These are phyloP conservation scores for Iberis pinnata DNA, from an alignment of 345 rosid genomes.

Conservation along the genomic window DNA sequence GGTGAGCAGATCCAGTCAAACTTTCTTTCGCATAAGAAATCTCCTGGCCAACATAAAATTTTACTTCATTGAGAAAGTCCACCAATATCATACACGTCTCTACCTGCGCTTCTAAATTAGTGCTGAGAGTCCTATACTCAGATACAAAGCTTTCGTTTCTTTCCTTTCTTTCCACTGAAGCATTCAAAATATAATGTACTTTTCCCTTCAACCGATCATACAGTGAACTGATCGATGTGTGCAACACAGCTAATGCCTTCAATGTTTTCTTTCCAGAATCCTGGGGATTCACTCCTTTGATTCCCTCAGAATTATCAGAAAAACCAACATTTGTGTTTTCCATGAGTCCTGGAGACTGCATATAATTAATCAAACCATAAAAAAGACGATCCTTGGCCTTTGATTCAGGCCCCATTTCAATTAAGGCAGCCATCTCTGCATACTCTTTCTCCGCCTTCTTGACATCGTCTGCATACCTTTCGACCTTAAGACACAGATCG, in stretches of 20 bases:
- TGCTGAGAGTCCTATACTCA: constrained; percentile 41
- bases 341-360: constrained; percentile 51
- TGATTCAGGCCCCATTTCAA: constrained; percentile 55
- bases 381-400: constrained; percentile 71
- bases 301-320: constrained; percentile 25
- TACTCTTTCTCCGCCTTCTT: constrained; percentile 54
- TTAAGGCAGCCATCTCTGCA: constrained; percentile 53
- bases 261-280: constrained; percentile 47
- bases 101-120: constrained; percentile 66
- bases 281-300: constrained; percentile 30
- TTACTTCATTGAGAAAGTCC: constrained; percentile 53
- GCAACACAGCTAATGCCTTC: constrained; percentile 47
- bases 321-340: constrained; percentile 43
- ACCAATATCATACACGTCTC: constrained; percentile 61
- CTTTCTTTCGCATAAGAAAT: constrained; percentile 26
- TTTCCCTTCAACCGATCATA: constrained; percentile 52
- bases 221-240: constrained; percentile 46
- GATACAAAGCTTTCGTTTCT: constrained; percentile 29
- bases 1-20: constrained; percentile 26
- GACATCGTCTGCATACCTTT: constrained; percentile 53
- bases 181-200: constrained; percentile 38
- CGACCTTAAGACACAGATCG: constrained; percentile 52
- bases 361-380: constrained; percentile 56
- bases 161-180: constrained; percentile 34
- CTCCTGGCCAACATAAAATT: constrained; percentile 39